Evolutionary conservation across 495 filamentous ascomycete species (phyloP), one percentile per base, ranked within the genome.

Genomic region (Tuber borchii): DNA sequence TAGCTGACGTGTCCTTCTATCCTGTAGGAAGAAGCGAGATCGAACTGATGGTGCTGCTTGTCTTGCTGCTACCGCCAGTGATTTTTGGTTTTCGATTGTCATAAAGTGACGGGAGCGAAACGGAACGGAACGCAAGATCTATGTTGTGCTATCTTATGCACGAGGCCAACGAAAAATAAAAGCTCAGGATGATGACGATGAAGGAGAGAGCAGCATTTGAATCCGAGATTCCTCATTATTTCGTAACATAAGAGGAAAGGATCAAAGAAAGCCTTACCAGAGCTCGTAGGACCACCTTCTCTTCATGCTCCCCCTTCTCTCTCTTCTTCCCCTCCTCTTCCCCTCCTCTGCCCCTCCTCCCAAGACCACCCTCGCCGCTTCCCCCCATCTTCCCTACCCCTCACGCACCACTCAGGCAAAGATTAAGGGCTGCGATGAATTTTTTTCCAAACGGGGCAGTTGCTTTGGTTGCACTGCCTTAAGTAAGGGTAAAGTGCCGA

Each of bases 81-180:
- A 65, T 65, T 34, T 14, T 65, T 65, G 56, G 26, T 65, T 34
- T 34, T 65, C 26, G 26, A 65, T 65, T 65, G 26, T 65, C 56
- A 65, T 34, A 65, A 65, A 65, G 56, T 65, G 56, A 65, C 56
- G 56, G 56, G 26, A 65, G 56, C 12, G 26, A 65, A 65, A 65
- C 56, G 56, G 56, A 31, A 31, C n/a, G 26, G 56, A 65, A 65
- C 56, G 56, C 56, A 65, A 65, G 56, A 65, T 65, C 56, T 65
- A 65, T 65, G 26, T 10, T 65, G 56, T 65, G 56, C 56, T 65
- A 65, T 65, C 56, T 65, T 65, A 65, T 65, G 56, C 56, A 65
- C 56, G 56, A 65, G 5, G 56, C 26, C 14, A 65, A n/a, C 56
- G 56, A 65, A 65, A 34, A 34, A 65, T 31, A 65, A 34, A 65